Evolutionary conservation across 345 rosid genomes (phyloP), one percentile per base, ranked within the genome.

Genomic region (Fremontodendron californicum): DNA sequence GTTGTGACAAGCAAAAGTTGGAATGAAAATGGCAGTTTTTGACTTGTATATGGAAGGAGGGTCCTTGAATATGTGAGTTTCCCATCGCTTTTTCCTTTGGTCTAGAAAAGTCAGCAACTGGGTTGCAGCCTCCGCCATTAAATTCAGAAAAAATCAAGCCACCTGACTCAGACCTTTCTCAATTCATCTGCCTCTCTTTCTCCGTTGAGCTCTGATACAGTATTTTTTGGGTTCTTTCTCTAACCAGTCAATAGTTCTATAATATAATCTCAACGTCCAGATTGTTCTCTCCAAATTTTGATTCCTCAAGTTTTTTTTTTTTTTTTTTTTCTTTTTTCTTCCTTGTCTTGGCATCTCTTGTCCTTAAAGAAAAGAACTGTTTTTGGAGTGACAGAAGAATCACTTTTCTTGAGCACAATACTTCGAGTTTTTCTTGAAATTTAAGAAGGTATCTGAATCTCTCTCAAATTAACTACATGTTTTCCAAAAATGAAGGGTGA

Each of bases 331-430:
- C n/a, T 33, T 33, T 18, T 5, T 29, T 6, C 4, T 15, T 15
- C 1, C 9, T 13, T 40, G 29, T 37, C 0, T 68, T 23, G 72
- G 82, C 71, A 78, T 81, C 74, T 76, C 86, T 81, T 84, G 80
- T 55, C 80, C 75, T 75, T 69, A 78, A 83, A 83, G 86, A 77
- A 84, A 78, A 80, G 86, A 83, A 83, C 79, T 83, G n/a, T 54
- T 79, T 71, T 76, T n/a, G 65, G 51, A 73, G 33, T 72, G 40
- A 62, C 71, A 81, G 65, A 64, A 45, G 62, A 75, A 51, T 67
- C 29, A 76, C 6, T 58, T 66, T 31, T 73, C 81, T 77, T 67
- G 58, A 46, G 33, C 54, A 52, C 76, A 61, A 71, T 13, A 61
- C 29, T 11, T 46, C 11, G 4, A 55, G 13, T 1, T 33, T 11